Percentiles rank a stretch among this genome's conserved stretches.
These are phyloP conservation scores for Aureobasidium sp. DNA, from an alignment of 2,329 filamentous ascomycete genomes.

Conservation along the genomic window DNA sequence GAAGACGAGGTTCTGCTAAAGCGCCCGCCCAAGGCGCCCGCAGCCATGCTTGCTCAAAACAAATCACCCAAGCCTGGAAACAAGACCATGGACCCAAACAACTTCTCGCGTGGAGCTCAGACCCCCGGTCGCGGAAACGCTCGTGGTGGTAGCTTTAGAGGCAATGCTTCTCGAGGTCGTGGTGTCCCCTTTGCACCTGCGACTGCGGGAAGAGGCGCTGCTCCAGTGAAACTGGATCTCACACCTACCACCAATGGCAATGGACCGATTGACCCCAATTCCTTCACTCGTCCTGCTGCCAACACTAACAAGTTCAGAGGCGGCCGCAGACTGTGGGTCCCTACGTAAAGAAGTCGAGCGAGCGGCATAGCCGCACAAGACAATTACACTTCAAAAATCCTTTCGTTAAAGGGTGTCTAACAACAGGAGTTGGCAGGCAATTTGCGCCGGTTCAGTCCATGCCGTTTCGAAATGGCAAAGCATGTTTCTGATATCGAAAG, in stretches of 20 bases:
- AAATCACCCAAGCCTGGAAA: constrained; percentile 14
- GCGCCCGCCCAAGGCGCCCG: constrained; percentile 26
- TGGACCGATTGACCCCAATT: constrained; percentile 32
- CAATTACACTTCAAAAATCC: neutral
- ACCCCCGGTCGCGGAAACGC: constrained; percentile 17
- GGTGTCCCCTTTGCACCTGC: neutral
- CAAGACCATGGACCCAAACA: constrained; percentile 40
- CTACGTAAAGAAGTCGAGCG: constrained; percentile 22
- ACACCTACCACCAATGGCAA: constrained; percentile 9
- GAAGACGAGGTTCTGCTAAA: constrained; percentile 23
- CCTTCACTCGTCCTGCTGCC: constrained; percentile 30
- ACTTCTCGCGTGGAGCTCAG: constrained; percentile 37
- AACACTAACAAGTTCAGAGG: constrained; percentile 23
- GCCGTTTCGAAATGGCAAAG: neutral
- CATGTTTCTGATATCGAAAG: neutral
- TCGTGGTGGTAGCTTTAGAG: constrained; percentile 22
- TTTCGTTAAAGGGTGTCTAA: neutral
- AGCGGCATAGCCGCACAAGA: neutral
- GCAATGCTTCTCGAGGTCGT: constrained; percentile 21
- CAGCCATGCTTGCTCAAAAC: constrained; percentile 26
- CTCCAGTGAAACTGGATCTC: neutral
- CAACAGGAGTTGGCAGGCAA: neutral
- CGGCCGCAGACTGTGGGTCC: constrained; percentile 30
- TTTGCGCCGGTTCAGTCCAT: neutral
- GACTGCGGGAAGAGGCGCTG: neutral